Conservation (phyloP, 108 stramenopile genomes). For the Cyclotella kingstonii region DNA sequence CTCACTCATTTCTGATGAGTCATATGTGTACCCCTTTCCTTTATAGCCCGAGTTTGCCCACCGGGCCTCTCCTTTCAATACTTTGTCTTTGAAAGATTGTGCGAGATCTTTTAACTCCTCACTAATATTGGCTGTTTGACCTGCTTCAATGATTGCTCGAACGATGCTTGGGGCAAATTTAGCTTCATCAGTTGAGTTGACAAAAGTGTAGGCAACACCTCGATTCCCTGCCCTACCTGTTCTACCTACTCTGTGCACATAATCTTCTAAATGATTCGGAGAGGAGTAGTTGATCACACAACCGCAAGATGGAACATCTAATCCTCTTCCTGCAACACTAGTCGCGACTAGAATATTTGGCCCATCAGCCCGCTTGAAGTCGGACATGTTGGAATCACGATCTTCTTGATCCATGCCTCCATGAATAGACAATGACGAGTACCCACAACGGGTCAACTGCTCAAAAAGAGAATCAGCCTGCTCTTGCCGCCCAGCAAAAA, state of each 20-base stretch:
- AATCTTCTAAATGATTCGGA: conserved; percentile 98
- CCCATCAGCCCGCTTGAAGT: conserved; percentile 91
- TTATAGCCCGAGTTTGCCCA: conserved; percentile 93
- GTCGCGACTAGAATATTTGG: conserved; percentile 93
- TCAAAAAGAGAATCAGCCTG: conserved; percentile 93
- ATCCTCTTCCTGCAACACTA: conserved; percentile 91
- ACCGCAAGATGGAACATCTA: conserved; percentile 90
- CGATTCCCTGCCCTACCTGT: conserved; percentile 94
- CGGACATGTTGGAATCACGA: conserved; percentile 96
- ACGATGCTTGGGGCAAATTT: conserved; percentile 94
- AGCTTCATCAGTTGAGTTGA: conserved; percentile 90
- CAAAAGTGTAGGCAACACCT: conserved; percentile 96
- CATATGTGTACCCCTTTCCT: conserved; percentile 96
- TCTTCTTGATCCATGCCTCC: conserved; percentile 99
- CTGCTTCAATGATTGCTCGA: conserved; percentile 89
- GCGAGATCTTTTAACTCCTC: conserved; percentile 83
- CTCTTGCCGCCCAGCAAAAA: conserved; percentile 97
- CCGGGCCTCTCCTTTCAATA: conserved; percentile 90
- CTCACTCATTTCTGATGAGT: conserved; percentile 92
- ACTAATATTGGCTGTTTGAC: conserved; percentile 85
- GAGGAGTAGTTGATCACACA: conserved; percentile 97
- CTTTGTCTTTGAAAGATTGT: conserved; percentile 90
- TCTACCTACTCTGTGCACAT: conserved; percentile 97
- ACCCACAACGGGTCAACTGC: conserved; percentile 91
- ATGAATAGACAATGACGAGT: conserved; percentile 93